phyloP scores from a whole-genome alignment of 768 basidiomycete species.

The Collybiopsis confluens region DNA sequence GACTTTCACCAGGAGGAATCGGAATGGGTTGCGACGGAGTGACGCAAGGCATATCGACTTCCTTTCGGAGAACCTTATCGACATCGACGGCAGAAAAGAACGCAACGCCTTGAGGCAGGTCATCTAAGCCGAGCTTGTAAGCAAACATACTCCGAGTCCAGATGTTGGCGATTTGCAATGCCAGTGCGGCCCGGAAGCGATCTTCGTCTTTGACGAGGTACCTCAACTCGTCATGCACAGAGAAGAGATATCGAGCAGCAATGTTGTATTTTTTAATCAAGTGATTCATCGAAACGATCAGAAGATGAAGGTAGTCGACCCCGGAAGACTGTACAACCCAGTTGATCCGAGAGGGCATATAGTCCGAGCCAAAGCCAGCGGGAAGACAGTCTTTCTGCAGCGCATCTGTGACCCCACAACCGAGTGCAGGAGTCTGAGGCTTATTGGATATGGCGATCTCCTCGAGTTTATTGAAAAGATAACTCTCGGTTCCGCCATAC shows the following conservation, averaged over 20 bases:
- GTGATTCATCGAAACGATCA: conserved; percentile 93
- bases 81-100: conserved; percentile 98
- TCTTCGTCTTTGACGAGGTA: conserved; percentile 90
- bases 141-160: conserved; percentile 95
- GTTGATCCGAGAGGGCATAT: conserved; percentile 95
- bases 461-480: conserved; percentile 96
- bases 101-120: conserved; percentile 90
- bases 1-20: conserved; percentile 84
- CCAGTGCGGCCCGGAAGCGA: conserved; percentile 84
- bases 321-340: conserved; percentile 99
- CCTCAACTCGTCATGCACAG: conserved; percentile 95
- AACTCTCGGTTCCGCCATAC: conserved; percentile 96
- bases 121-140: conserved; percentile 90
- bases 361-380: conserved; percentile 76
- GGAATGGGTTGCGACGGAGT: conserved; percentile 86
- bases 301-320: conserved; percentile 95
- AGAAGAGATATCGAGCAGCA: conserved; percentile 88
- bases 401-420: conserved; percentile 90
- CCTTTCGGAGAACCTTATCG: conserved; percentile 87
- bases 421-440: conserved; percentile 90
- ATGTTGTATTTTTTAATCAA: conserved; percentile 79
- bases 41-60: conserved; percentile 92
- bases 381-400: conserved; percentile 88
- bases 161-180: conserved; percentile 90
- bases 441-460: conserved; percentile 84